phyloP scores from a whole-genome alignment of 768 basidiomycete genomes.

The Phaeotremella fagi region DNA sequence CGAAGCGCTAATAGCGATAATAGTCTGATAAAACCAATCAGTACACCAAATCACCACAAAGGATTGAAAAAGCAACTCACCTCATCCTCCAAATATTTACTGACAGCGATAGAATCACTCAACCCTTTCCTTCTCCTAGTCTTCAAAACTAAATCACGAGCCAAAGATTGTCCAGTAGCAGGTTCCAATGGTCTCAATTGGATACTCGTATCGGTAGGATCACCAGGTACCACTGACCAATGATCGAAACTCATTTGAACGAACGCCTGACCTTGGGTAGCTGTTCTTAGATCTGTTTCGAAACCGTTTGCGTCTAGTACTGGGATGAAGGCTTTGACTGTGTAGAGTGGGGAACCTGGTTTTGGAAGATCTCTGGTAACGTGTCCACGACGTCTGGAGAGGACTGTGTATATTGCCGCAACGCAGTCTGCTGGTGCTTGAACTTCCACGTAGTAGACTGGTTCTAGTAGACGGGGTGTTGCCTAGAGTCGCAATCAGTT shows the following conservation, averaged over 20 bases:
- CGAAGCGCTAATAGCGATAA: slow-evolving; percentile 76
- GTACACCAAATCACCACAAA: background rate
- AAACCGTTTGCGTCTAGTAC: slow-evolving; percentile 99
- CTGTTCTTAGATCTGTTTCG: slow-evolving; percentile 94
- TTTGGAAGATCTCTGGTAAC: slow-evolving; percentile 98
- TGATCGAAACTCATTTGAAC: slow-evolving; percentile 96
- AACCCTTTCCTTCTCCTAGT: slow-evolving; percentile 93
- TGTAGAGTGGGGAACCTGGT: slow-evolving; percentile 94
- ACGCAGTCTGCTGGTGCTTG: slow-evolving; percentile 98
- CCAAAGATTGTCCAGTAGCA: slow-evolving; percentile 90
- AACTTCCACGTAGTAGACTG: slow-evolving; percentile 98
- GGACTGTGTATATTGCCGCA: slow-evolving; percentile 95
- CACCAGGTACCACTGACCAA: slow-evolving; percentile 98
- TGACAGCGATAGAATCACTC: slow-evolving; percentile 93
- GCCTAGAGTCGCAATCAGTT: slow-evolving; percentile 56
- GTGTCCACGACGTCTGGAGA: slow-evolving; percentile 97
- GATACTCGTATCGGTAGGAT: slow-evolving; percentile 96
- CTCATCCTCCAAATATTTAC: slow-evolving; percentile 95
- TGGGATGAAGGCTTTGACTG: slow-evolving; percentile 95
- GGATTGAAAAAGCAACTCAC: slow-evolving; percentile 50
- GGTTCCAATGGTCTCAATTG: slow-evolving; percentile 94
- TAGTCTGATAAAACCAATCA: slow-evolving; percentile 70
- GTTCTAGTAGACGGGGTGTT: slow-evolving; percentile 91
- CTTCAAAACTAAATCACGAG: slow-evolving; percentile 91
- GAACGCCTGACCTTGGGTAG: slow-evolving; percentile 99